Conservation (phyloP, 176 grass and related monocot species). For the Oryza coarctata region DNA sequence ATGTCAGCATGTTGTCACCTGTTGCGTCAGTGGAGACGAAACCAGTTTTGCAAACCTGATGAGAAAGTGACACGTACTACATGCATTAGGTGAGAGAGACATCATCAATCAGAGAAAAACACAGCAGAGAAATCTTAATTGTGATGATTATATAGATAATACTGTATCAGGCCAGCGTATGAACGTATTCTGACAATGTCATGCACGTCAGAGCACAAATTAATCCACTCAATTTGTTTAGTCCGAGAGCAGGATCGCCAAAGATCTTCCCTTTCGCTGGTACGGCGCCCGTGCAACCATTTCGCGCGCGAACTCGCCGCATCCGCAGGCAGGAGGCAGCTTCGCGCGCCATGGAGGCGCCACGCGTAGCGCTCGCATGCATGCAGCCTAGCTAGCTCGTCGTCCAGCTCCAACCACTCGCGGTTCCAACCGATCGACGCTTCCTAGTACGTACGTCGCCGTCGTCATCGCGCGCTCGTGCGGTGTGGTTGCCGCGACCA, state of each 20-base stretch:
- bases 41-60: not conserved
- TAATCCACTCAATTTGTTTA: not conserved
- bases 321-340: constrained; percentile 16
- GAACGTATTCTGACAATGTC: not conserved
- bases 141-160: not conserved
- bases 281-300: not conserved
- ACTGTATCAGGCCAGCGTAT: not conserved
- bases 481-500: constrained; percentile 4
- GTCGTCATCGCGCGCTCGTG: constrained; percentile 14
- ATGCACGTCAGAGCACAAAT: not conserved
- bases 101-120: not conserved
- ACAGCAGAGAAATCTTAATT: not conserved
- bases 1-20: not conserved
- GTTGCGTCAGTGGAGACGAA: not conserved
- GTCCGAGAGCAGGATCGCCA: not conserved
- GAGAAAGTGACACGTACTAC: not conserved
- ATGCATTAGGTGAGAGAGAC: not conserved
- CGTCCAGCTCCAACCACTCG: not conserved
- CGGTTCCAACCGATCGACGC: not conserved
- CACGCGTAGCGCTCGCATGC: not conserved
- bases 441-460: constrained; percentile 22
- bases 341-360: constrained; percentile 14
- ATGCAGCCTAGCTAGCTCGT: not conserved
- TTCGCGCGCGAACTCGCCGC: not conserved
- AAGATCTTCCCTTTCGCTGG: not conserved